Conservation (phyloP, 169 alveolate species). For the Babesia bigemina region DNA sequence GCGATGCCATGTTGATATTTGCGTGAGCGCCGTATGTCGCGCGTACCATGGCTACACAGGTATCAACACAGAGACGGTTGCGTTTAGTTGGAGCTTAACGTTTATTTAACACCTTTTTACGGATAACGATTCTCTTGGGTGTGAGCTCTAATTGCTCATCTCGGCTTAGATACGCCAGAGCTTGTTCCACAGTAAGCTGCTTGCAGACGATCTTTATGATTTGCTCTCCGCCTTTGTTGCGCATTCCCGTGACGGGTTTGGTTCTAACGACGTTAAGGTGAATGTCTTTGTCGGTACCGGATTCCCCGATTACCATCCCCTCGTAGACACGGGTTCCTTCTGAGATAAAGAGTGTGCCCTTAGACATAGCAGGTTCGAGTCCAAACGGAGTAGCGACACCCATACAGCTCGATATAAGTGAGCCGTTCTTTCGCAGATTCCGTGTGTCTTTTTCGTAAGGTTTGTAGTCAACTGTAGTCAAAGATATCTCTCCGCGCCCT, state of each 20-base stretch:
- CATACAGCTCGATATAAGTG: slow-evolving; percentile 80
- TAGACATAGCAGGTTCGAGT: slow-evolving; percentile 83
- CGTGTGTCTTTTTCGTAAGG: slow-evolving; percentile 66
- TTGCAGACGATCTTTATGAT: slow-evolving; percentile 70
- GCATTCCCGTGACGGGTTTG: slow-evolving; percentile 83
- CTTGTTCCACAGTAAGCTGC: slow-evolving; percentile 85
- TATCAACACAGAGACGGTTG: too few species aligned
- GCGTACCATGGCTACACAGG: too few species aligned
- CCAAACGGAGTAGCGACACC: slow-evolving; percentile 88
- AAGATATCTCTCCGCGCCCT: slow-evolving; percentile 84
- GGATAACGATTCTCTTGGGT: slow-evolving; percentile 89
- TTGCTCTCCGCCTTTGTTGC: slow-evolving; percentile 85
- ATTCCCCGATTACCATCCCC: slow-evolving; percentile 89
- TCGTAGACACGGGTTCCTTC: slow-evolving; percentile 84
- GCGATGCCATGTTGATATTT: too few species aligned
- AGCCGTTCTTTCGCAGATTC: slow-evolving; percentile 80
- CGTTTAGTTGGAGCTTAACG: background rate
- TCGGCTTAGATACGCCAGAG: slow-evolving; percentile 86
- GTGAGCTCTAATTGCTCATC: slow-evolving; percentile 93
- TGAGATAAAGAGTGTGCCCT: slow-evolving; percentile 83
- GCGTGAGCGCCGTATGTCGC: too few species aligned
- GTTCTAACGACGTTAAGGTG: slow-evolving; percentile 82
- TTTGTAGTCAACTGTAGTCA: slow-evolving; percentile 82
- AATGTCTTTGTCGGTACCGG: slow-evolving; percentile 77
- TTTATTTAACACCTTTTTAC: slow-evolving; percentile 79